Evolutionary conservation across 495 filamentous ascomycete species (phyloP).

Genomic region (Pseudomonodictys pantanalensis): DNA sequence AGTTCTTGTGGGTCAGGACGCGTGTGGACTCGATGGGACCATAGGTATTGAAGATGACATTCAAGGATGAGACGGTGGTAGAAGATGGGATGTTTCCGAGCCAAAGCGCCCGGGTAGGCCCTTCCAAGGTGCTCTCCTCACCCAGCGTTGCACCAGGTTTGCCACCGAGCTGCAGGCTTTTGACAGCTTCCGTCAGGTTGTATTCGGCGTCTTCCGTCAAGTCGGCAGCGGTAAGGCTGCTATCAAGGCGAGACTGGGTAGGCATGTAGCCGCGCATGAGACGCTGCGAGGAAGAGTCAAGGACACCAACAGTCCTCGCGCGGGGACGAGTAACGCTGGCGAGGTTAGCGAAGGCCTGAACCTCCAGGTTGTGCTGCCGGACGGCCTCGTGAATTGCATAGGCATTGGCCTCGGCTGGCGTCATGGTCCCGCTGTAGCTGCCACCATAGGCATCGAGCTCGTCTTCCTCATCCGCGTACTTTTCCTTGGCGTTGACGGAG

Average conservation of each 20-base stretch:
- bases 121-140: conserved; percentile 80
- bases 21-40: conserved; percentile 88
- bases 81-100: conserved; percentile 97
- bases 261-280: conserved; percentile 75
- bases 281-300: conserved; percentile 76
- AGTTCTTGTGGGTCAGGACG: conserved; percentile 97
- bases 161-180: conserved; percentile 69
- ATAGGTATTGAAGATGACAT: conserved; percentile 86
- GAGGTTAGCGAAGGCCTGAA: conserved; percentile 84
- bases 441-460: conserved; percentile 60
- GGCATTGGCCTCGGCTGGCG: conserved; percentile 69
- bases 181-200: conserved; percentile 69
- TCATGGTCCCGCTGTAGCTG: conserved; percentile 64
- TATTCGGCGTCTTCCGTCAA: conserved; percentile 74
- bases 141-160: conserved; percentile 38
- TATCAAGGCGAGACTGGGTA: conserved; percentile 78
- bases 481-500: conserved; percentile 97
- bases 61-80: conserved; percentile 87
- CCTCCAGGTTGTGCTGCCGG: conserved; percentile 86
- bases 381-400: conserved; percentile 88
- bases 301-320: conserved; percentile 83
- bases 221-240: conserved; percentile 76
- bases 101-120: conserved; percentile 90
- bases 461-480: conserved; percentile 89
- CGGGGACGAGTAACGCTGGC: conserved; percentile 78